Evolutionary conservation across 2,329 filamentous ascomycete species (phyloP), one percentile per base, ranked within the genome.

Genomic region (Trichoderma cornu-damae): DNA sequence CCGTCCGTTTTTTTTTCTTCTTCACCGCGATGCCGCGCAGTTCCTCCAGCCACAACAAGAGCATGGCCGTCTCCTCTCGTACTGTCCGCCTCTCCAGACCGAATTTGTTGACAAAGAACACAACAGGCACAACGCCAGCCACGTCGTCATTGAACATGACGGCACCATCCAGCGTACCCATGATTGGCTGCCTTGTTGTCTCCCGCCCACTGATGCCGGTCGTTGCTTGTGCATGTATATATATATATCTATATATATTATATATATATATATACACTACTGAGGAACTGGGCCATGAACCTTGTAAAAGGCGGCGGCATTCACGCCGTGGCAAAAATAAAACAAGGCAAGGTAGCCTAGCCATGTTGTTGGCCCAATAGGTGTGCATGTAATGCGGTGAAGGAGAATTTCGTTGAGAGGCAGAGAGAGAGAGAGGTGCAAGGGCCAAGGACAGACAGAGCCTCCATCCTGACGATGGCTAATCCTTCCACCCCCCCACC

Each of bases 61-160:
- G 32, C 40, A 37, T n/a, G n/a, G 38, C 50, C 18, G 44, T 44
- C 26, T 32, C 18, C 40, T 53, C 50, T 24, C 50, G 50, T 54
- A n/a, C 20, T 37, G 12, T 14, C 34, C 30, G 30, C 32, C 30
- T 43, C 30, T 37, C 51, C 22, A 28, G 51, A 35, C 51, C 30
- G 40, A n/a, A 54, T 46, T 37, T 46, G 51, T 46, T 16, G 20
- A 46, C 14, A 35, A 16, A n/a, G n/a, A n/a, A n/a, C n/a, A n/a
- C n/a, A 28, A 5, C n/a, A 20, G 37, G 22, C 16, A 20, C 35
- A 42, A 16, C 35, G 16, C 48, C 6, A 35, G 35, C 35, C 30
- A 53, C 50, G 40, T 54, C 51, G 40, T 54, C 51, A 54, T 54
- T 37, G 40, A 40, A 46, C 51, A 54, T 54, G 30, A 37, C 37